Evolutionary conservation across 2,329 filamentous ascomycete genomes (phyloP).

Genomic region (Myriosclerotinia duriaeana): DNA sequence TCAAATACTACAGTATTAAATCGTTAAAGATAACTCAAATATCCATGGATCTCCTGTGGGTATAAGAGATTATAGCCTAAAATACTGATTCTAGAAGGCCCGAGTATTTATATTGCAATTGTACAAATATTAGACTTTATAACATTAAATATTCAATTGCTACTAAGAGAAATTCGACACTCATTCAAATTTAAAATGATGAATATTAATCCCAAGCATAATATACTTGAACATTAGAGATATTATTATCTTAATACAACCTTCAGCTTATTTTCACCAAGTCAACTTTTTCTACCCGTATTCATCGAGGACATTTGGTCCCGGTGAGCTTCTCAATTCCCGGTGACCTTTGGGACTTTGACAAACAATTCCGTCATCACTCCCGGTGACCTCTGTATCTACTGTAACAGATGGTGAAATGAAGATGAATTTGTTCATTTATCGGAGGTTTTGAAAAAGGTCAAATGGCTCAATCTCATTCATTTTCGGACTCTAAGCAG

Average conservation of each 20-base stretch:
- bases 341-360: background rate
- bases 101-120: background rate
- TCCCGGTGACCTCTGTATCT: background rate
- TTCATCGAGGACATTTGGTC: background rate
- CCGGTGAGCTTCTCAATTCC: background rate
- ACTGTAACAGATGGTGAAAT: no score
- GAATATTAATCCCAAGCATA: background rate
- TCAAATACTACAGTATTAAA: no score
- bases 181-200: background rate
- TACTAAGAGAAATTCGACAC: background rate
- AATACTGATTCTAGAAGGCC: background rate
- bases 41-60: no score
- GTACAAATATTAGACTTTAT: background rate
- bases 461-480: background rate
- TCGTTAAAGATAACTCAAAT: no score
- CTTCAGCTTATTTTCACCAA: background rate
- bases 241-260: background rate
- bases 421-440: background rate
- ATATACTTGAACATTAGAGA: background rate
- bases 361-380: background rate
- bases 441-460: background rate
- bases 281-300: background rate
- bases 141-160: background rate
- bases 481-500: background rate
- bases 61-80: background rate